A percentile compares a stretch with the other conserved stretches of the same genome.
phyloP scores from a whole-genome alignment of 306 rosid species.

The Amphicarpaea edgeworthii region DNA sequence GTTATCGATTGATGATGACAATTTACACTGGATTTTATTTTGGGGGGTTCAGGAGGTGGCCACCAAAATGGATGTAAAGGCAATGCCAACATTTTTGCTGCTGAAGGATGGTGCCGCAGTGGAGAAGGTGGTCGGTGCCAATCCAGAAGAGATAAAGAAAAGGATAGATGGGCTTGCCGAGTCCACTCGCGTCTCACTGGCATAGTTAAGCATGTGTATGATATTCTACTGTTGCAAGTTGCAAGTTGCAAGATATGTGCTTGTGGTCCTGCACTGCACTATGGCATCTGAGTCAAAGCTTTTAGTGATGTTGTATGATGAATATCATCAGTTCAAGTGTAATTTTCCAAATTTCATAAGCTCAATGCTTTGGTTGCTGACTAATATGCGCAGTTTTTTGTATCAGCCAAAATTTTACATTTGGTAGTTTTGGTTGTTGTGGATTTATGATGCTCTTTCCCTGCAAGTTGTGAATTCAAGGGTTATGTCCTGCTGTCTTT shows the following conservation, averaged over 20 bases:
- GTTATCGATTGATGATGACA: conserved; percentile 8
- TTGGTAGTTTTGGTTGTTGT: background rate
- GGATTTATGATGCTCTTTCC: conserved; percentile 11
- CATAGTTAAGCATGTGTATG: conserved; percentile 48
- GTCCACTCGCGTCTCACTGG: conserved; percentile 53
- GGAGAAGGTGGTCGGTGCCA: conserved; percentile 89
- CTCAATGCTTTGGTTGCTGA: conserved; percentile 5
- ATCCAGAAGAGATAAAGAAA: conserved; percentile 93
- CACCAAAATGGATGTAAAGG: conserved; percentile 68
- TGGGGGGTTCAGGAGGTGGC: conserved; percentile 76
- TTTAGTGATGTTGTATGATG: conserved; percentile 36
- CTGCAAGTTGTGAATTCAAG: conserved; percentile 31
- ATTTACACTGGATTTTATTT: conserved; percentile 24
- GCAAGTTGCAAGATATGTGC: conserved; percentile 48
- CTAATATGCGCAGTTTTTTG: background rate
- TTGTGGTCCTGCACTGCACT: conserved; percentile 36
- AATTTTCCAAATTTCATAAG: conserved; percentile 27
- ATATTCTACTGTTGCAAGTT: conserved; percentile 28
- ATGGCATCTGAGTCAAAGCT: background rate
- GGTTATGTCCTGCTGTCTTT: conserved; percentile 10
- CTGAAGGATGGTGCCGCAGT: conserved; percentile 60
- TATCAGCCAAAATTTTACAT: conserved; percentile 21
- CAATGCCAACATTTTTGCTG: conserved; percentile 91
- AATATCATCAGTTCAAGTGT: conserved; percentile 39
- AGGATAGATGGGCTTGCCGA: conserved; percentile 66